A percentile compares a stretch with the other conserved stretches of the same genome.
These are phyloP conservation scores for Ilyonectria sp. DNA, from an alignment of 2,329 filamentous ascomycete genomes.

Conservation along the genomic window DNA sequence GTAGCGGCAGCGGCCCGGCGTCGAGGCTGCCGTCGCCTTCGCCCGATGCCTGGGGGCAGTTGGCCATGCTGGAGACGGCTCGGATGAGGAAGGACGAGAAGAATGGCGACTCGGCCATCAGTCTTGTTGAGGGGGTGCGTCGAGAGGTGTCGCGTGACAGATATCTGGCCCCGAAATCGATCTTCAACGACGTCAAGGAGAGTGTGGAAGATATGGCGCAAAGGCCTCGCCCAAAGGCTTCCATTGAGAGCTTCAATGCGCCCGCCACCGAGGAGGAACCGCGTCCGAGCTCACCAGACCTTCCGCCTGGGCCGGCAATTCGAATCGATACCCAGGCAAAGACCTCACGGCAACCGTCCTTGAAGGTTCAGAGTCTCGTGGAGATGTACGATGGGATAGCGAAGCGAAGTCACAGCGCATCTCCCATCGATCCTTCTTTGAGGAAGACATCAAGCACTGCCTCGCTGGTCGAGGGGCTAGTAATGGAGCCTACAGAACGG, in stretches of 20 bases:
- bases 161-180: slow-evolving; percentile 5
- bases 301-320: slow-evolving; percentile 36
- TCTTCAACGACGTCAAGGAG: slow-evolving; percentile 25
- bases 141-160: slow-evolving; percentile 20
- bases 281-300: slow-evolving; percentile 39
- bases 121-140: slow-evolving; percentile 43
- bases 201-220: slow-evolving; percentile 41
- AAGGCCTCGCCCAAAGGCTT: slow-evolving; percentile 24
- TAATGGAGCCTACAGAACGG: background rate
- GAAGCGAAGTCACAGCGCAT: slow-evolving; percentile 41
- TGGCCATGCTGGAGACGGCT: slow-evolving; percentile 36
- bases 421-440: slow-evolving; percentile 41
- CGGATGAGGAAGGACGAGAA: slow-evolving; percentile 38
- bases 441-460: slow-evolving; percentile 28
- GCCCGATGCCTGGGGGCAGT: slow-evolving; percentile 47
- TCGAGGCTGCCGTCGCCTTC: slow-evolving; percentile 49
- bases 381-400: slow-evolving; percentile 65
- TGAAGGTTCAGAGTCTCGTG: slow-evolving; percentile 67
- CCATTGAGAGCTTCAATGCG: slow-evolving; percentile 30
- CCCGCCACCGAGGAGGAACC: slow-evolving; percentile 32
- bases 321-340: slow-evolving; percentile 26
- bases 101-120: slow-evolving; percentile 50
- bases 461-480: slow-evolving; percentile 18
- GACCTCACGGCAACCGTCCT: slow-evolving; percentile 48
- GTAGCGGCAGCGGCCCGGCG: slow-evolving; percentile 39